Conservation (phyloP, 2,329 filamentous ascomycete species). For the Leptographium radiaticola region DNA sequence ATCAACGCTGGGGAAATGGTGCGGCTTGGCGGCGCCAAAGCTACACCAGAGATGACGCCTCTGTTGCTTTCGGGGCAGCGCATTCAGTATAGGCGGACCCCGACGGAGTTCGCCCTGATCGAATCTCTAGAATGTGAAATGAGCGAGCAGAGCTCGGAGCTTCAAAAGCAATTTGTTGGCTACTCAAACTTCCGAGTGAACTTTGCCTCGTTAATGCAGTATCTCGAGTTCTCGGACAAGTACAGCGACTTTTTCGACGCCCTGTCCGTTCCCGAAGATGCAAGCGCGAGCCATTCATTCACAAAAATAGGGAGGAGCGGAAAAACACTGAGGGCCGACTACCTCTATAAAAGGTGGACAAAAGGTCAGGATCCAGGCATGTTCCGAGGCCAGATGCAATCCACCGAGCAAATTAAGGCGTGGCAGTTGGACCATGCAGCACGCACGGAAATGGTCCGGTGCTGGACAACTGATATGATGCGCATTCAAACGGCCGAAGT, state of each 20-base stretch:
- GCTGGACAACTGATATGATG: background rate
- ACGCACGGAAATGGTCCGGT: background rate
- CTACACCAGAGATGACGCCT: slow-evolving; percentile 16
- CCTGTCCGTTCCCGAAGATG: slow-evolving; percentile 32
- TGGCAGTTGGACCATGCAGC: background rate
- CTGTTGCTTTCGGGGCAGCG: background rate
- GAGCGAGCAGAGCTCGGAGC: background rate
- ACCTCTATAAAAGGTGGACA: slow-evolving; percentile 43
- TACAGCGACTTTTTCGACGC: slow-evolving; percentile 41
- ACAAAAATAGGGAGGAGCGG: slow-evolving; percentile 22
- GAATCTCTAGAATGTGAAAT: background rate
- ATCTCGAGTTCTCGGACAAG: slow-evolving; percentile 37
- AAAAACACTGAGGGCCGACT: slow-evolving; percentile 27
- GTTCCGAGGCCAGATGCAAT: slow-evolving; percentile 32
- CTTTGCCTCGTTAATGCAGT: slow-evolving; percentile 12
- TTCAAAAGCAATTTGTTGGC: background rate
- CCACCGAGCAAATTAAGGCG: slow-evolving; percentile 3
- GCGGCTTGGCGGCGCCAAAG: slow-evolving; percentile 47
- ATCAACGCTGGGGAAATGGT: slow-evolving; percentile 38
- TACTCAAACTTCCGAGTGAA: slow-evolving; percentile 7
- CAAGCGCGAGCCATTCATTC: background rate
- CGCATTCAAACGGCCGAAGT: slow-evolving; percentile 14
- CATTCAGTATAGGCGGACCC: background rate
- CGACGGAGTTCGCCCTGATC: background rate
- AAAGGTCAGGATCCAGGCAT: slow-evolving; percentile 33